Percentiles rank a stretch among this genome's conserved stretches.
Conservation (phyloP, 305 asterid species). For the Ajuga reptans region DNA sequence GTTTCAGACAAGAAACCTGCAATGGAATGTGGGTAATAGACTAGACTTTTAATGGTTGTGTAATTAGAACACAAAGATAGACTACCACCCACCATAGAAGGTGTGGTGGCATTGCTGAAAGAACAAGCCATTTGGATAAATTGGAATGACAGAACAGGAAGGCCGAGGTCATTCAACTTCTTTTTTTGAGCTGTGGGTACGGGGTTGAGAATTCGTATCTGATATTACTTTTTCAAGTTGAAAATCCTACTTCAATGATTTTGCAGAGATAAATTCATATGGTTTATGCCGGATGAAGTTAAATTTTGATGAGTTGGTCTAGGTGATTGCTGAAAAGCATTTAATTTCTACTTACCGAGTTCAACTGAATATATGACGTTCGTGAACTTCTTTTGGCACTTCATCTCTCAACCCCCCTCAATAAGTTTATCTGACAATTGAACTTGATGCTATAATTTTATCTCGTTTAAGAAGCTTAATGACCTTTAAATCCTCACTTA, state of each 20-base stretch:
- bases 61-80: not conserved
- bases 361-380: not conserved
- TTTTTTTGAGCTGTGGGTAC: not conserved
- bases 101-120: conserved; percentile 2
- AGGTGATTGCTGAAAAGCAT: not conserved
- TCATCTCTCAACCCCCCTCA: not conserved
- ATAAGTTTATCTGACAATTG: not conserved
- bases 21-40: not conserved
- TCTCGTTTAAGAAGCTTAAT: not conserved
- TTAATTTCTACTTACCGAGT: not conserved
- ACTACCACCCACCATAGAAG: not conserved
- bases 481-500: too few relatives aligned
- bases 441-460: not conserved
- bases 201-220: not conserved
- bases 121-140: not conserved
- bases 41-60: not conserved
- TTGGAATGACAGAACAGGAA: not conserved
- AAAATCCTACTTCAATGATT: not conserved
- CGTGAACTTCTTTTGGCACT: not conserved
- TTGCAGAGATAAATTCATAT: not conserved
- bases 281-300: not conserved
- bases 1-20: not conserved
- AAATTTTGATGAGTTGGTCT: not conserved
- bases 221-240: not conserved
- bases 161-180: not conserved